phyloP scores from a whole-genome alignment of 768 basidiomycete species.

The Phylloporus scabripes region DNA sequence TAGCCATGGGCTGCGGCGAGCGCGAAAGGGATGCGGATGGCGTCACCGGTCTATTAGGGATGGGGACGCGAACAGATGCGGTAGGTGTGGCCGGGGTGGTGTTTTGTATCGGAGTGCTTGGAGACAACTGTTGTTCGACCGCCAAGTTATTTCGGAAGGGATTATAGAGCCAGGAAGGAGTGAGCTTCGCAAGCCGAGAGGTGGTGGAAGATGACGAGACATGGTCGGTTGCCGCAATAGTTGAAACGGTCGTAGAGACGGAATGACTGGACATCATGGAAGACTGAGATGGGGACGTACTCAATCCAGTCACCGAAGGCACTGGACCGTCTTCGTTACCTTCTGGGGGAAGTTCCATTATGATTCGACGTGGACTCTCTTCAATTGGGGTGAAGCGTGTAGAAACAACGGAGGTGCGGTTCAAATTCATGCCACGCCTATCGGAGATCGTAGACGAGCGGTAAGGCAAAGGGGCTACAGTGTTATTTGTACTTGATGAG shows the following conservation, averaged over 20 bases:
- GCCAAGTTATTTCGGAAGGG: slow-evolving; percentile 56
- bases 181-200: slow-evolving; percentile 50
- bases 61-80: slow-evolving; percentile 27
- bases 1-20: slow-evolving; percentile 40
- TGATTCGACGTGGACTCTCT: slow-evolving; percentile 55
- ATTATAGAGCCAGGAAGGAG: slow-evolving; percentile 77
- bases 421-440: slow-evolving; percentile 36
- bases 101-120: slow-evolving; percentile 42
- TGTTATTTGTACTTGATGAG: slow-evolving; percentile 39
- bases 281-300: slow-evolving; percentile 62
- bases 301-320: slow-evolving; percentile 35
- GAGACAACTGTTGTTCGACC: slow-evolving; percentile 52
- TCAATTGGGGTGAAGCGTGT: slow-evolving; percentile 59
- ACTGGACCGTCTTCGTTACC: slow-evolving; percentile 27
- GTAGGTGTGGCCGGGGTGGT: slow-evolving; percentile 19
- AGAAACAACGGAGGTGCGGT: slow-evolving; percentile 46
- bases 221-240: slow-evolving; percentile 14
- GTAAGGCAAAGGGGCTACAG: slow-evolving; percentile 32
- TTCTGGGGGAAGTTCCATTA: slow-evolving; percentile 49
- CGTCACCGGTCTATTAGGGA: slow-evolving; percentile 26
- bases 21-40: slow-evolving; percentile 30
- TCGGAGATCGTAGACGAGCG: slow-evolving; percentile 32
- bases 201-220: slow-evolving; percentile 25
- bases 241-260: slow-evolving; percentile 34
- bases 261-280: slow-evolving; percentile 56